Evolutionary conservation across 2,329 filamentous ascomycete species (phyloP).

Genomic region (Lasiodiplodia gonubiensis): DNA sequence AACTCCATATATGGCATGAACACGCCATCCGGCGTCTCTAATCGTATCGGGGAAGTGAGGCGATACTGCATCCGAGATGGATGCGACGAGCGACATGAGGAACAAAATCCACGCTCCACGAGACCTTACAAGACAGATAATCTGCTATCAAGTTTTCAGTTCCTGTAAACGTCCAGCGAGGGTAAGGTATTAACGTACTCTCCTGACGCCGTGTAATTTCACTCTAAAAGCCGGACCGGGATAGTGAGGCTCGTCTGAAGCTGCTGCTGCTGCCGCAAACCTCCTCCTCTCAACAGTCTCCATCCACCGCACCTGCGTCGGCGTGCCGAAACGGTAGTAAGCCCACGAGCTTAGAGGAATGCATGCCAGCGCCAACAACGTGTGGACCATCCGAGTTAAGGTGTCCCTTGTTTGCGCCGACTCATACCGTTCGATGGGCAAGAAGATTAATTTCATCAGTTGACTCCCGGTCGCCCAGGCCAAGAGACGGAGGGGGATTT

Average conservation of each 20-base stretch:
- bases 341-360: neutral
- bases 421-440: neutral
- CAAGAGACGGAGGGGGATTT: neutral
- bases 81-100: neutral
- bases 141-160: neutral
- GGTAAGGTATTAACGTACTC: neutral
- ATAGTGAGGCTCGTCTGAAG: neutral
- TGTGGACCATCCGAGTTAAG: neutral
- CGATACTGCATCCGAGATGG: neutral
- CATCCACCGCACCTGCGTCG: neutral
- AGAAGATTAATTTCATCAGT: neutral
- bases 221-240: neutral
- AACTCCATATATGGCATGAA: too few relatives aligned
- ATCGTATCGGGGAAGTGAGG: too few relatives aligned
- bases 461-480: neutral
- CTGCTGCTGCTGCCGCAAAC: neutral
- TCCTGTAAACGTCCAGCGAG: neutral
- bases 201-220: neutral
- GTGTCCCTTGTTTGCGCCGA: neutral
- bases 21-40: too few relatives aligned
- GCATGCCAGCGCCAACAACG: neutral
- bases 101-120: neutral
- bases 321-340: neutral
- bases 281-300: neutral
- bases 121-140: neutral